These are phyloP conservation scores for Catharanthus roseus DNA, from an alignment of 257 asterid genomes.

Conservation along the genomic window DNA sequence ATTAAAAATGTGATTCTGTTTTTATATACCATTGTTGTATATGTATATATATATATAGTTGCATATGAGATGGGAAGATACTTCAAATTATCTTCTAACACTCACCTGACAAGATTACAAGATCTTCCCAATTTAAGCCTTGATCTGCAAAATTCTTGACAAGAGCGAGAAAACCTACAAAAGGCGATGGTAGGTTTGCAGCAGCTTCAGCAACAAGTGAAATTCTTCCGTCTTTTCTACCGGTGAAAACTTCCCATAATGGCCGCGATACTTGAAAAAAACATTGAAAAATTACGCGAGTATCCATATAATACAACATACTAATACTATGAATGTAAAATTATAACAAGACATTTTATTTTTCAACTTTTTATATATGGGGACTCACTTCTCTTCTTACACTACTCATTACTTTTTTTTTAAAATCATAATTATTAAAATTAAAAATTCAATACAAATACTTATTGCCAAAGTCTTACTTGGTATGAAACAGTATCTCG, in stretches of 20 bases:
- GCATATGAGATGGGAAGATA: too few species aligned
- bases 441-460: too few species aligned
- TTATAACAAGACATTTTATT: neutral
- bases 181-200: slow-evolving; percentile 19
- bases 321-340: neutral
- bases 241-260: slow-evolving; percentile 21
- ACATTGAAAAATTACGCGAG: neutral
- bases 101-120: slow-evolving; percentile 26
- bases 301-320: too few species aligned
- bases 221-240: slow-evolving; percentile 29
- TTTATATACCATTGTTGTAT: too few species aligned
- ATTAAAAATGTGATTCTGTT: too few species aligned
- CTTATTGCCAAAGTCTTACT: neutral
- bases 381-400: too few species aligned
- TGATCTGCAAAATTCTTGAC: slow-evolving; percentile 14
- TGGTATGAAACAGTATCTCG: slow-evolving; percentile 26
- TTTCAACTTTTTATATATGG: neutral
- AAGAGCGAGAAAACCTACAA: slow-evolving; percentile 13
- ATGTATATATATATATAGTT: too few species aligned
- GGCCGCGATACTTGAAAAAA: slow-evolving; percentile 16
- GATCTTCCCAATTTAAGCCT: slow-evolving; percentile 16
- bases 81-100: too few species aligned
- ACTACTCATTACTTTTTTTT: too few species aligned
- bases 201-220: slow-evolving; percentile 17
- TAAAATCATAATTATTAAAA: too few species aligned